Percentiles rank a stretch among this genome's conserved stretches.
phyloP scores from a whole-genome alignment of 495 filamentous ascomycete species.

The Xylaria castorea region DNA sequence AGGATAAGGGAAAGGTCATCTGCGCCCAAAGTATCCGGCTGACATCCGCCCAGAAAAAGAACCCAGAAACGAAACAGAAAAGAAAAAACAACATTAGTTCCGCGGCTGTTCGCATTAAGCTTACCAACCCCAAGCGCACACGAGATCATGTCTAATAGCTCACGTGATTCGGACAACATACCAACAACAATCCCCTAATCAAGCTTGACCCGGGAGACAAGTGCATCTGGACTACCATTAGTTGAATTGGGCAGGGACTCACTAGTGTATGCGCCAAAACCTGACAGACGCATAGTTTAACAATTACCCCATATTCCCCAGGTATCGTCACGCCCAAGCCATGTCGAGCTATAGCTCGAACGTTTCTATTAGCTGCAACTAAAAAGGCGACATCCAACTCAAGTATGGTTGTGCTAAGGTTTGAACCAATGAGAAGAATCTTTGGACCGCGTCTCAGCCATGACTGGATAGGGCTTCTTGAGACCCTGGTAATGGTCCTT shows the following conservation, averaged over 20 bases:
- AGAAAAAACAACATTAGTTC: neutral
- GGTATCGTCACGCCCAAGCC: neutral
- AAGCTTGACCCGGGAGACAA: neutral
- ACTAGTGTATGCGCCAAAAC: neutral
- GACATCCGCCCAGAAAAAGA: neutral
- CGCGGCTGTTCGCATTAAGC: neutral
- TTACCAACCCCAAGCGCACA: neutral
- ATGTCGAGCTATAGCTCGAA: neutral
- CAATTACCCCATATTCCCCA: slow-evolving; percentile 11
- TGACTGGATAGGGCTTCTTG: neutral
- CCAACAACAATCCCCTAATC: neutral
- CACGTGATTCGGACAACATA: neutral
- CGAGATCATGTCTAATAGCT: neutral
- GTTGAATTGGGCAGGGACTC: neutral
- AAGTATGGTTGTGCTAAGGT: neutral
- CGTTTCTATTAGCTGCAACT: neutral
- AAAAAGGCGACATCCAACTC: neutral
- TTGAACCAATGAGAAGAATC: neutral
- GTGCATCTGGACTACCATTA: neutral
- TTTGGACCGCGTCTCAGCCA: neutral
- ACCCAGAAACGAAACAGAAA: neutral
- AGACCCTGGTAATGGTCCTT: neutral
- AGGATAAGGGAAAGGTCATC: neutral
- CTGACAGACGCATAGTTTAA: neutral
- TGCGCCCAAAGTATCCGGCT: neutral